These are phyloP conservation scores for Oryza glumipatula DNA, from an alignment of 176 grass and related monocot species.

Conservation along the genomic window DNA sequence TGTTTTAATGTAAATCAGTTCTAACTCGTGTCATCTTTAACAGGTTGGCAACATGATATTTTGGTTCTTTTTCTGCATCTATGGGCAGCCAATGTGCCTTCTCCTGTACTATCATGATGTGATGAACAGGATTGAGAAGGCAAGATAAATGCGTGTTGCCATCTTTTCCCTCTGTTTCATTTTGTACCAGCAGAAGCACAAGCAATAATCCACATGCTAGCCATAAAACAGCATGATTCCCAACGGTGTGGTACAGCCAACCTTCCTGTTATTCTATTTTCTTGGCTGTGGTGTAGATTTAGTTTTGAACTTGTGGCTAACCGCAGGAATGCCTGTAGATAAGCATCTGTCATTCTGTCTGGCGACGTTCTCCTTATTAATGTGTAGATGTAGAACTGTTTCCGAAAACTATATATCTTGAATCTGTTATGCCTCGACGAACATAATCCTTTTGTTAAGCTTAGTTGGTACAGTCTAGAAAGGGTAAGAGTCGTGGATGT, in stretches of 20 bases:
- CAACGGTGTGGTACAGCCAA: neutral
- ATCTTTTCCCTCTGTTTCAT: conserved; percentile 1
- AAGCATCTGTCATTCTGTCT: neutral
- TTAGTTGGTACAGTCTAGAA: too few relatives aligned
- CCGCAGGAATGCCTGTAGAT: conserved; percentile 31
- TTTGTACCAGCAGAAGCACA: neutral
- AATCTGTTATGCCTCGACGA: neutral
- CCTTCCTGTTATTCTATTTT: conserved; percentile 5
- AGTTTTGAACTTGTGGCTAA: neutral
- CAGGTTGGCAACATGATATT: conserved; percentile 99
- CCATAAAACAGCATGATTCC: neutral
- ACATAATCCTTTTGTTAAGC: neutral
- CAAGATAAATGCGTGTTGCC: conserved; percentile 1
- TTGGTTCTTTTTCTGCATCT: conserved; percentile 99
- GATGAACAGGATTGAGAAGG: conserved; percentile 73
- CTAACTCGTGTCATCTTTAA: conserved; percentile 30
- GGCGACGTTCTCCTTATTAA: neutral
- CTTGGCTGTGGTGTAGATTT: neutral
- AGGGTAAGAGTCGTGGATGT: too few relatives aligned
- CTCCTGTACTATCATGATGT: conserved; percentile 98
- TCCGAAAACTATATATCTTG: neutral
- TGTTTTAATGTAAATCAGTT: conserved; percentile 23
- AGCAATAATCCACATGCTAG: conserved; percentile 38
- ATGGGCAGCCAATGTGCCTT: conserved; percentile 92
- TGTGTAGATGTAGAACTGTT: neutral